A percentile compares a stretch with the other conserved stretches of the same genome.
Evolutionary conservation across 1,139 yeast genomes (phyloP).

Genomic region (Suhomyces terraborum): DNA sequence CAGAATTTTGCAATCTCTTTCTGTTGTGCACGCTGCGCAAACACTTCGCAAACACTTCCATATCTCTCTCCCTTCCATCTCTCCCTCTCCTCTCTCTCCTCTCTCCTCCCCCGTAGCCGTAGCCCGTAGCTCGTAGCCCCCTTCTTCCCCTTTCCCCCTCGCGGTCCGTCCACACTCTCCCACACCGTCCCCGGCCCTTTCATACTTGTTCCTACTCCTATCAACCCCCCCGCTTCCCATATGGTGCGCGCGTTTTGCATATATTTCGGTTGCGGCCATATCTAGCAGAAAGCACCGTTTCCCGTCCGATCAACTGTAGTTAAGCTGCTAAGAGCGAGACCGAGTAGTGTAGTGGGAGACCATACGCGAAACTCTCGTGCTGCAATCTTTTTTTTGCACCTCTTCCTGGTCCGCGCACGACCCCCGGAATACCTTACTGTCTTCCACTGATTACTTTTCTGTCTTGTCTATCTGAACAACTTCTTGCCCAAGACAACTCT

Average conservation of each 20-base stretch:
- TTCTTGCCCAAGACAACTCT: too few species aligned
- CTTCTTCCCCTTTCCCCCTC: not conserved
- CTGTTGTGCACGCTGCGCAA: too few species aligned
- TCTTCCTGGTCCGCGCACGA: too few species aligned
- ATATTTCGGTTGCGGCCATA: slow-evolving; percentile 47
- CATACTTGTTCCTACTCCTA: not conserved
- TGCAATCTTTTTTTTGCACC: slow-evolving; percentile 39
- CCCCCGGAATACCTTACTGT: too few species aligned
- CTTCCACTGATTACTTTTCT: too few species aligned
- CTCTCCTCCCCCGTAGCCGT: too few species aligned
- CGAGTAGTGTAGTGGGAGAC: slow-evolving; percentile 58
- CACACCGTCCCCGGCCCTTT: not conserved
- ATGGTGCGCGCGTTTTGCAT: slow-evolving; percentile 6
- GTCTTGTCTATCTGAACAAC: too few species aligned
- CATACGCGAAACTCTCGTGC: slow-evolving; percentile 57
- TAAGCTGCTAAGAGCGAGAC: slow-evolving; percentile 56
- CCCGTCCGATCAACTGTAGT: slow-evolving; percentile 54
- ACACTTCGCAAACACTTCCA: too few species aligned
- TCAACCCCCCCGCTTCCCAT: slow-evolving; percentile 10
- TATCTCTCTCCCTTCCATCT: too few species aligned
- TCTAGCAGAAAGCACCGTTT: slow-evolving; percentile 52
- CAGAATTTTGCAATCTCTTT: too few species aligned
- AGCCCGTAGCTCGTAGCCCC: too few species aligned
- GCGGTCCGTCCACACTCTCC: not conserved
- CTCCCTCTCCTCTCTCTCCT: too few species aligned